Base-by-base conservation (phyloP, 2,329 filamentous ascomycete species). In the Xylaria sp. region DNA sequence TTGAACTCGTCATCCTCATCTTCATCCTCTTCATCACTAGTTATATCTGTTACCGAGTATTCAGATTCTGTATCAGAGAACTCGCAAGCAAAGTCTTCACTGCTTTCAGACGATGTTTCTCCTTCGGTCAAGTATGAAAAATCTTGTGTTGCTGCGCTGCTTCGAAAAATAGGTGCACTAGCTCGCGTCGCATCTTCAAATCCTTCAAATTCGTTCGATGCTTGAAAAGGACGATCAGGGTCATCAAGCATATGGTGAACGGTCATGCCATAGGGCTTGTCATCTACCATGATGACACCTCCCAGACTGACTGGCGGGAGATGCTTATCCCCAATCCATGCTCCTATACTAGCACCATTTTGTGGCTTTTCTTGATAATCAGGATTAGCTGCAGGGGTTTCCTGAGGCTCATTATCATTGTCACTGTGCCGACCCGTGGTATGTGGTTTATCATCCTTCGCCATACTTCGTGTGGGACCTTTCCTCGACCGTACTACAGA, bases 191-290 rank as follows among this genome's bases (percentile, higher is more conserved):
- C 57, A 31, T 68, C 68, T 48, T 67, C 70, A 28, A 67, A 40
- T 11, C 20, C 56, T 33, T 71, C 65, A 31, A 60, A 53, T 33
- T 68, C 67, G 42, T 57, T 6, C 7, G 49, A 26, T 9, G 56
- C 54, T 28, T 66, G 67, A 26, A 53, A 71, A 6, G 74, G 75
- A 26, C 80, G 79, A 3, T 87, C 87, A 0, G 87, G 88, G 66
- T 90, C 87, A 83, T 97, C 95, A 2, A 98, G 88, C 89, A 98
- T 95, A 79, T 98, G 95, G 76, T 98, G 95, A 0, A 98, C 95
- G 26, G 93, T 97, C 93, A 98, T 96, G 13, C 95, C 95, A 75
- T 94, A 96, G 0, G 93, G 89, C 78, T 92, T 90, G 64, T 92
- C 89, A 76, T 98, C 94, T 1, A 98, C 89, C 38, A 96, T 83